Conservation (phyloP, 2,329 filamentous ascomycete species). For the Elsinoe ampelina region DNA sequence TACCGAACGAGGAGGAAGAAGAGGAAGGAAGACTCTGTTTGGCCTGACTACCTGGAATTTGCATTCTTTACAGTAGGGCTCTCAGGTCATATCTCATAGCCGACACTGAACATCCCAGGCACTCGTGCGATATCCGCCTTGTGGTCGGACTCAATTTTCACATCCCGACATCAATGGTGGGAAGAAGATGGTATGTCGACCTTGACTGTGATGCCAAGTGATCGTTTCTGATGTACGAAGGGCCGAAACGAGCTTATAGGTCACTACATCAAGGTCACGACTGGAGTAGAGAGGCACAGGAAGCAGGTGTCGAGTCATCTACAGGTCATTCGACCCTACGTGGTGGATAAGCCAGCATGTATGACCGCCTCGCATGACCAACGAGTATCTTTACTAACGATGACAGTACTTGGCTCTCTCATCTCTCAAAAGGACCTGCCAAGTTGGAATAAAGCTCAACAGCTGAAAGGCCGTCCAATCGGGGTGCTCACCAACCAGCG, state of each 20-base stretch:
- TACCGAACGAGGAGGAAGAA: constrained; percentile 32
- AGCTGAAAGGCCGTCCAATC: constrained; percentile 13
- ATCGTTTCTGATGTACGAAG: neutral
- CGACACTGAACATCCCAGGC: constrained; percentile 20
- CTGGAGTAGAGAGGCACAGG: constrained; percentile 43
- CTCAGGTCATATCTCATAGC: constrained; percentile 16
- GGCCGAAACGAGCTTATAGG: constrained; percentile 55
- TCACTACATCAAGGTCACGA: constrained; percentile 47
- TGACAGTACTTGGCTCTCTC: constrained; percentile 13
- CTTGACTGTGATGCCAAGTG: neutral
- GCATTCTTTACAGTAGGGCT: constrained; percentile 40
- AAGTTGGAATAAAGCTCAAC: constrained; percentile 12
- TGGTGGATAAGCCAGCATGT: constrained; percentile 40
- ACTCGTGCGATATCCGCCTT: constrained; percentile 48
- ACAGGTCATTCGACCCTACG: constrained; percentile 50
- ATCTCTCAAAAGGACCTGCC: constrained; percentile 7
- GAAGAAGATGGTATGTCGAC: constrained; percentile 33
- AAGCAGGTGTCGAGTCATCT: constrained; percentile 58
- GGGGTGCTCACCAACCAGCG: constrained; percentile 3
- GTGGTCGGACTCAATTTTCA: constrained; percentile 46
- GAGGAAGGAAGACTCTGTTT: constrained; percentile 30
- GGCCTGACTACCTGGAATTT: constrained; percentile 39
- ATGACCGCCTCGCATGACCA: neutral
- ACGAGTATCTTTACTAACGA: neutral
- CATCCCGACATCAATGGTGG: constrained; percentile 30